Percentiles rank a stretch among this genome's conserved stretches.
phyloP scores from a whole-genome alignment of 176 grass and related monocot genomes.

The Raddia distichophylla region DNA sequence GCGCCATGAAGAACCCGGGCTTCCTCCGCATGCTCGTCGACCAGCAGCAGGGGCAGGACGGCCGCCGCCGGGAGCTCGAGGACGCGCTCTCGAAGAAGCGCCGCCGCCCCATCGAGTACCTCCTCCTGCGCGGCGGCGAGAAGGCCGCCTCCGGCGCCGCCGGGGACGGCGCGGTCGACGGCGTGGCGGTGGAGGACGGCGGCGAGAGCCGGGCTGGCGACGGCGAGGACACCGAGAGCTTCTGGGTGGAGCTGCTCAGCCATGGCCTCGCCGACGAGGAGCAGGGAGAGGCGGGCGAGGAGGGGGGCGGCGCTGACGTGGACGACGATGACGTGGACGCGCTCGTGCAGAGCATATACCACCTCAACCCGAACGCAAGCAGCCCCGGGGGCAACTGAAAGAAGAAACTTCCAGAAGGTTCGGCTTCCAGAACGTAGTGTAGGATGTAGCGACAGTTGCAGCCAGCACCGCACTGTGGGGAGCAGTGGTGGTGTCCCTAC shows the following conservation, averaged over 20 bases:
- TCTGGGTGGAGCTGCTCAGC: conserved; percentile 86
- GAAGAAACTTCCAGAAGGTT: conserved; percentile 42
- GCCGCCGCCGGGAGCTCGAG: conserved; percentile 55
- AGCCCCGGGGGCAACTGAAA: conserved; percentile 24
- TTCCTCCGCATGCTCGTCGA: conserved; percentile 61
- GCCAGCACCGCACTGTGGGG: not conserved
- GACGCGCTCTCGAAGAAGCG: conserved; percentile 83
- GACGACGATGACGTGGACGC: conserved; percentile 60
- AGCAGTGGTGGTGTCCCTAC: not conserved
- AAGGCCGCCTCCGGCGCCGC: not conserved
- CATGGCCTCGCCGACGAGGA: conserved; percentile 43
- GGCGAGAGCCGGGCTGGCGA: not conserved
- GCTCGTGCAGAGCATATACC: conserved; percentile 71
- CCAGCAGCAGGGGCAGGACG: conserved; percentile 53
- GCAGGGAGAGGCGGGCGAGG: conserved; percentile 4
- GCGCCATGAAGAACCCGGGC: conserved; percentile 65
- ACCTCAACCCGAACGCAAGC: conserved; percentile 41
- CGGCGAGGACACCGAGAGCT: conserved; percentile 60
- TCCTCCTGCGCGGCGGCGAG: conserved; percentile 37
- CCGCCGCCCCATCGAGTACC: conserved; percentile 68
- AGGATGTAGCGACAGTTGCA: not conserved
- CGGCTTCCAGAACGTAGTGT: not conserved
- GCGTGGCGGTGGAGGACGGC: not conserved
- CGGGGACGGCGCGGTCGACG: not conserved
- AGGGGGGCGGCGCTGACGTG: conserved; percentile 24